Evolutionary conservation across 306 rosid species (phyloP), one percentile per base, ranked within the genome.

Genomic region (Begonia masoniana): DNA sequence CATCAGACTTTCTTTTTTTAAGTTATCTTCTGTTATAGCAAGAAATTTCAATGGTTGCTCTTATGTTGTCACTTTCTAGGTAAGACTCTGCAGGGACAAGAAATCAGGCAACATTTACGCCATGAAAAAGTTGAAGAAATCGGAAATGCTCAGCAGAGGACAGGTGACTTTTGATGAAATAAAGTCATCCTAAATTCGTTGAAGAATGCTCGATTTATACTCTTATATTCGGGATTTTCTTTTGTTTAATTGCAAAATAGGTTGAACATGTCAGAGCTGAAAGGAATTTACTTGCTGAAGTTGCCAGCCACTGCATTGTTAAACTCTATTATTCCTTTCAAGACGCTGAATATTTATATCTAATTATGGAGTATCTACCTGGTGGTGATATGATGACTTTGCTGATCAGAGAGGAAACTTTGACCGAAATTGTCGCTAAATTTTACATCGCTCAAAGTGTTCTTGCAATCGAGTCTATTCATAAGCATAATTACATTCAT

Each of bases 311-410:
- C 62, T 89, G 78, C 83, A 89, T 89, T 75, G 95, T 89, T 73
- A 89, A 80, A 59, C 95, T 89, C 50, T 89, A 74, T 70, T 89
- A 85, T 81, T 89, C 97, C 12, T 89, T 89, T 68, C 97, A 85
- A 68, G 97, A 85, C 65, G 68, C 76, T 61, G 97, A 89, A 17
- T 71, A 66, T 76, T 78, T 88, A 62, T 88, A 84, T 71, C 81
- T 88, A 13, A 82, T 88, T 19, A 88, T 85, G 97, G 97, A 88
- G 57, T 88, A 88, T 72, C 82, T 85, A 63, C 95, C 97, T 24
- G 97, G 97, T 35, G 97, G 97, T 52, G 97, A 88, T 76, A 68
- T 88, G 78, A 88, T 88, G 97, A 88, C 97, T 58, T 68, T 88
- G 64, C 78, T 88, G 61, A 88, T 88, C 36, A 74, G 95, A 60